Conservation (phyloP, 1,284 basidiomycete genomes). For the Exobasidium rhododendri region DNA sequence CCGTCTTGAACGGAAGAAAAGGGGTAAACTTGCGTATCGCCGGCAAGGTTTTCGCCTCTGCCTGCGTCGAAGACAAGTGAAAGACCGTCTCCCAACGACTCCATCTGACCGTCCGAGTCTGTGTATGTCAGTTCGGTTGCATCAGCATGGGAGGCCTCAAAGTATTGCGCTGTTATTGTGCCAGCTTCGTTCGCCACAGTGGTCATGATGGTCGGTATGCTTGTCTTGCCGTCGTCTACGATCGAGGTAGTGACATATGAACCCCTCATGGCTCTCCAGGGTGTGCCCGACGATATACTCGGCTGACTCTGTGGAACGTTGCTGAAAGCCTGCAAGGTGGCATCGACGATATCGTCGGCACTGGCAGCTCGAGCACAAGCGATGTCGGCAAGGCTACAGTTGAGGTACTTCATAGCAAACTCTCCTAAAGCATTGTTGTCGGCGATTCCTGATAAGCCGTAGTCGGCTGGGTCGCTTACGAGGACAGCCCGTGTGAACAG, state of each 20-base stretch:
- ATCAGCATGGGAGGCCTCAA: slow-evolving; percentile 14
- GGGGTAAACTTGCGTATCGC: neutral
- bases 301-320: slow-evolving; percentile 17
- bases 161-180: slow-evolving; percentile 16
- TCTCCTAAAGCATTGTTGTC: slow-evolving; percentile 25
- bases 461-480: slow-evolving; percentile 36
- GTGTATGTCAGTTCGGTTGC: slow-evolving; percentile 7
- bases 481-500: slow-evolving; percentile 46
- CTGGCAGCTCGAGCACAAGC: slow-evolving; percentile 25
- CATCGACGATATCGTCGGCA: slow-evolving; percentile 23
- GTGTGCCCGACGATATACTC: slow-evolving; percentile 24
- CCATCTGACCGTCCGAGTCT: neutral
- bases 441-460: slow-evolving; percentile 22
- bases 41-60: slow-evolving; percentile 14
- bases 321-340: slow-evolving; percentile 16
- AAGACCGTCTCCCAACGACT: neutral
- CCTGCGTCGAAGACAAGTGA: slow-evolving; percentile 28
- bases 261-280: slow-evolving; percentile 33
- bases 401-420: slow-evolving; percentile 21
- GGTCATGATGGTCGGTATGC: slow-evolving; percentile 28
- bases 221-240: neutral
- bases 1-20: slow-evolving; percentile 19
- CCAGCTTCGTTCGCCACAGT: slow-evolving; percentile 43
- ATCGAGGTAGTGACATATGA: slow-evolving; percentile 20
- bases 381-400: slow-evolving; percentile 22